These are phyloP conservation scores for Pholiota microspora DNA, from an alignment of 768 basidiomycete species.

Conservation along the genomic window DNA sequence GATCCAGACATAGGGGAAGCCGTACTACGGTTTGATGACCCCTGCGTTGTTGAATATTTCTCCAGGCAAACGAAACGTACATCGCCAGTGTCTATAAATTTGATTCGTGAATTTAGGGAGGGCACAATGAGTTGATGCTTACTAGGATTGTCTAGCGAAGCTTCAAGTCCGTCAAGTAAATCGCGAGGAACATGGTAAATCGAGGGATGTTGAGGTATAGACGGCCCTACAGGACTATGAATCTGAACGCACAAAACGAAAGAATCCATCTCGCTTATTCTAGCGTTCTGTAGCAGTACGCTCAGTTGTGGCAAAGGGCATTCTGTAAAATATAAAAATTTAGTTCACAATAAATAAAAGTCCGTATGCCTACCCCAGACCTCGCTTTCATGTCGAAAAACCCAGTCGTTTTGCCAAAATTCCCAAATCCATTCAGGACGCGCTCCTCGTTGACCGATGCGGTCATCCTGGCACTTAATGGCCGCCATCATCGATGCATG, in stretches of 20 bases:
- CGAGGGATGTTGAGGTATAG: conserved; percentile 65
- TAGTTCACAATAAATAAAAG: background rate
- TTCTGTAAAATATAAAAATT: conserved; percentile 33
- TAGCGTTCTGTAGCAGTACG: conserved; percentile 53
- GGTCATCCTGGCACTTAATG: conserved; percentile 63
- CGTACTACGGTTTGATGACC: conserved; percentile 10
- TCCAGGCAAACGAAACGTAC: conserved; percentile 76
- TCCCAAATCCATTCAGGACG: conserved; percentile 77
- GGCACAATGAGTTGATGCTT: conserved; percentile 20
- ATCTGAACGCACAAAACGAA: conserved; percentile 76
- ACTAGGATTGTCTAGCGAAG: conserved; percentile 73
- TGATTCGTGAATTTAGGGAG: background rate
- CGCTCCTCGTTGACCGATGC: conserved; percentile 58
- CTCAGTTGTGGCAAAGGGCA: conserved; percentile 65
- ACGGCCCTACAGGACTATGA: conserved; percentile 56
- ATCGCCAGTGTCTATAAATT: conserved; percentile 62
- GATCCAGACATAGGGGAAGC: conserved; percentile 41
- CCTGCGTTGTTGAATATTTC: conserved; percentile 24
- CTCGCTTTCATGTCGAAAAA: conserved; percentile 68
- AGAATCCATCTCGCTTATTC: conserved; percentile 61
- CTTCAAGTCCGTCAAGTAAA: conserved; percentile 66
- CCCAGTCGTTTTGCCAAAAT: conserved; percentile 66
- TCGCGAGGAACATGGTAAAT: conserved; percentile 64
- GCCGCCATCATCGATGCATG: conserved; percentile 70
- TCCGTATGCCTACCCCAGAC: conserved; percentile 59